Base-by-base conservation (phyloP, 2,329 filamentous ascomycete genomes). In the Talaromyces rugulosus region DNA sequence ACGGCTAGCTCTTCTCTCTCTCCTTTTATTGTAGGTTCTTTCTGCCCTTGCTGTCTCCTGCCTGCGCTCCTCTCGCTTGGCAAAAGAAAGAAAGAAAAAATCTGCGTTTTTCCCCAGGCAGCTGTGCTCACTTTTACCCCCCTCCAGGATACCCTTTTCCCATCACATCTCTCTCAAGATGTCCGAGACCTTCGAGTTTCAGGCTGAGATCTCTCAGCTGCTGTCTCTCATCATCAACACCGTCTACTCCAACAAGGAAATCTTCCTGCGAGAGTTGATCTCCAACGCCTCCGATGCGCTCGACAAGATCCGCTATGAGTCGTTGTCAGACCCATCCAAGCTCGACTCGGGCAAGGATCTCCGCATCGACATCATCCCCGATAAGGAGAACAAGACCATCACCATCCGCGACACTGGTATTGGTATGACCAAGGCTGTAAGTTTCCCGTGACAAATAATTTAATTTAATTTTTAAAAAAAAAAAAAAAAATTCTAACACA, bases 141-240 rank as follows among this genome's bases (percentile, higher is more conserved):
- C 27, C 28, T 16, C 31, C 47, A 68, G 65, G 65, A 68, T 67
- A 64, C 61, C 63, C 59, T 44, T 60, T 62, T 57, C 47, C 30
- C 59, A 53, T 58, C 61, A 55, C 58, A 69, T 77, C 80, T 75
- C 76, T 81, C 90, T 79, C 79, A 96, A 96, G 91, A 82, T 92
- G 81, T 74, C 78, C 70, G 93, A 98, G 86, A 97, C 93, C 72
- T 99, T 99, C 85, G 94, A 98, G 90, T 99, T 98, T 86, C 95
- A 99, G 90, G 95, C 95, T 90, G 95, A 99, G 91, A 99, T 99
- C 80, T 98, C 94, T 90, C 95, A 99, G 91, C 91, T 99, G 70
- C 90, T 99, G 78, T 92, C 89, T 72, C 91, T 99, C 80, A 99
- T 99, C 83, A 99, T 99, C 88, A 99, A 99, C 91, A 98, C 95